Conservation (phyloP, 2,329 filamentous ascomycete species). For the Cladophialophora yegresii region DNA sequence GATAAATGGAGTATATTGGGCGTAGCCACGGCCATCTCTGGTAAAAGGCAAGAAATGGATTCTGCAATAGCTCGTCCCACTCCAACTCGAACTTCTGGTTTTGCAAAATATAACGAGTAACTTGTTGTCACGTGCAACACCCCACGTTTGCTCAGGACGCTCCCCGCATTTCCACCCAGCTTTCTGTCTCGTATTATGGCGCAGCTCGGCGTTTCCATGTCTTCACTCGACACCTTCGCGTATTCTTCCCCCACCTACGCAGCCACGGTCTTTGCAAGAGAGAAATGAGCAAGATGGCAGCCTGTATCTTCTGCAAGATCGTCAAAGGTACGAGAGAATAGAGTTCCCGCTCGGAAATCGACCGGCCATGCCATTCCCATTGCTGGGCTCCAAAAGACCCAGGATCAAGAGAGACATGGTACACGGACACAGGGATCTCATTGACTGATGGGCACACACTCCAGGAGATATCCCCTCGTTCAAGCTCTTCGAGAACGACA, state of each 20-base stretch:
- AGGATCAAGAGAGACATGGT: background rate
- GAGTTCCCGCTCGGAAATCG: background rate
- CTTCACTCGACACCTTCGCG: background rate
- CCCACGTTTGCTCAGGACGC: background rate
- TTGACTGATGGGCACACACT: background rate
- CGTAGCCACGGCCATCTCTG: constrained; percentile 72
- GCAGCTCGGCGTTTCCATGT: background rate
- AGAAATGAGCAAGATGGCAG: constrained; percentile 45
- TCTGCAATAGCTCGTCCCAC: constrained; percentile 70
- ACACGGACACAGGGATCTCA: background rate
- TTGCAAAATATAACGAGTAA: constrained; percentile 35
- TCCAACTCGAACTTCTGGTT: constrained; percentile 46
- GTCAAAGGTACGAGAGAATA: constrained; percentile 70
- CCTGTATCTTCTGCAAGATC: constrained; percentile 98
- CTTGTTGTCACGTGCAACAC: constrained; percentile 21
- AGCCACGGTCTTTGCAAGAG: background rate
- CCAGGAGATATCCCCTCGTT: constrained; percentile 91
- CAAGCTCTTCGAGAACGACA: constrained; percentile 94
- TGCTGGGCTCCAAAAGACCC: background rate
- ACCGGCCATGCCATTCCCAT: background rate
- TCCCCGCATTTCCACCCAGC: constrained; percentile 1
- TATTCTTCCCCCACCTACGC: background rate
- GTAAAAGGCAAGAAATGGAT: constrained; percentile 79
- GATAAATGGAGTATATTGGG: constrained; percentile 60
- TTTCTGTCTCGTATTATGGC: background rate